Evolutionary conservation across 305 asterid genomes (phyloP).

Genomic region (Fraxinus albicans): DNA sequence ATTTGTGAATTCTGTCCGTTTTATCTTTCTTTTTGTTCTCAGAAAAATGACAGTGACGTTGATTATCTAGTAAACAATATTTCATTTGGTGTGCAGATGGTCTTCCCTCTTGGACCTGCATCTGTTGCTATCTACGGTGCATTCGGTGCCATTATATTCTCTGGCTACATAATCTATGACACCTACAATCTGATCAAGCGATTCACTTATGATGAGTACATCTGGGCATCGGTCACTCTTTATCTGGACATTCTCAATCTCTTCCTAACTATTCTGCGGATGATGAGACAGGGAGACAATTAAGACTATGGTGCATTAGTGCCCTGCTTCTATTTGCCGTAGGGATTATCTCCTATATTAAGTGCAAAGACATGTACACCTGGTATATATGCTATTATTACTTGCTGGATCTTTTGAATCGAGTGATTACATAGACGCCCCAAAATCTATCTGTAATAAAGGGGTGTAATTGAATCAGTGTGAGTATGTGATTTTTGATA

Average conservation of each 20-base stretch:
- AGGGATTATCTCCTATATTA: not conserved
- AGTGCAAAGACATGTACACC: not conserved
- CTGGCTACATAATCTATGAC: constrained; percentile 84
- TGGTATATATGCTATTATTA: not conserved
- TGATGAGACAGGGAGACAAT: constrained; percentile 84
- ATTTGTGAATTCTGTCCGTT: not conserved
- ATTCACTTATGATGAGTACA: constrained; percentile 83
- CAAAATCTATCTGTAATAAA: not conserved
- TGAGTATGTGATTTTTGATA: not conserved
- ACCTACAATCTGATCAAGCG: constrained; percentile 93
- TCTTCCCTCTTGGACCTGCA: constrained; percentile 87
- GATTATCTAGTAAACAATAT: constrained; percentile 20
- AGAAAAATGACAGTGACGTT: not conserved
- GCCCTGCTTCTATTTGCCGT: not conserved
- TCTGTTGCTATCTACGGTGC: constrained; percentile 62
- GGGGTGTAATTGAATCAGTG: not conserved
- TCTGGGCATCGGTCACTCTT: constrained; percentile 94
- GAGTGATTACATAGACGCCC: not conserved
- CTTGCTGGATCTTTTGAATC: not conserved
- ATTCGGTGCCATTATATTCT: constrained; percentile 77
- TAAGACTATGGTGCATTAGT: constrained; percentile 22
- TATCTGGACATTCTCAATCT: constrained; percentile 87
- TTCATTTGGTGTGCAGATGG: constrained; percentile 44
- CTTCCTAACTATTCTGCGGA: constrained; percentile 84
- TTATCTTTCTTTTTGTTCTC: not conserved